Evolutionary conservation across 1,284 basidiomycete genomes (phyloP), one percentile per base, ranked within the genome.

Genomic region (Vanrija sp.): DNA sequence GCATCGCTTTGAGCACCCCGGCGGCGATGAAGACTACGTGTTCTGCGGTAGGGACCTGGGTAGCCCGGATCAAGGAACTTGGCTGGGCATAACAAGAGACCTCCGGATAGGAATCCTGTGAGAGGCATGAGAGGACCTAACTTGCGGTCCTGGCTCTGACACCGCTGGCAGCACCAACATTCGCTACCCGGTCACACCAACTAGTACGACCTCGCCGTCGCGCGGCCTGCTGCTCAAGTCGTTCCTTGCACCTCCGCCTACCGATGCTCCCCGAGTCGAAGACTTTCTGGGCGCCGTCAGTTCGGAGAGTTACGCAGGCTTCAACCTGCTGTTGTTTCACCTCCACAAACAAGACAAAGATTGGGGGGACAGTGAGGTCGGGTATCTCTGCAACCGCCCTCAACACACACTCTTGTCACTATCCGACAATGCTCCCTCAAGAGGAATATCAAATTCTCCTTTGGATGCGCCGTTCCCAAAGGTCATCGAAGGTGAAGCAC

Each of bases 291-390:
- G 49, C 5, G 38, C 55, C 1, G 56, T 64, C 23, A 44, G 54
- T 3, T 51, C 63, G 6, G 62, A 59, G 1, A 43, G 60, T 1
- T 75, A 74, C 51, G 70, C 70, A 26, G 73, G 75, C 1, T 75
- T 75, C 69, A 77, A 77, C 56, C 64, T 77, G n/a, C 58, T 75
- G 0, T 46, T 74, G 1, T 72, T 75, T 59, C 57, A 65, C n/a
- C 53, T 75, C 3, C 49, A 54, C 49, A 44, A 45, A 16, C 29
- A 25, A 38, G 6, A 19, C 10, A 10, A 28, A 19, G 43, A 38
- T n/a, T 62, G 60, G 57, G 40, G 43, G 0, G 16, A 51, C 12
- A 45, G 60, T 0, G 54, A 66, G 40, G 51, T 68, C 3, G 70
- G 71, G 6, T 71, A 72, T 52, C 52, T 75, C 19, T 64, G 56